phyloP scores from a whole-genome alignment of 2,329 filamentous ascomycete genomes.

The Neopestalotiopsis sp. region DNA sequence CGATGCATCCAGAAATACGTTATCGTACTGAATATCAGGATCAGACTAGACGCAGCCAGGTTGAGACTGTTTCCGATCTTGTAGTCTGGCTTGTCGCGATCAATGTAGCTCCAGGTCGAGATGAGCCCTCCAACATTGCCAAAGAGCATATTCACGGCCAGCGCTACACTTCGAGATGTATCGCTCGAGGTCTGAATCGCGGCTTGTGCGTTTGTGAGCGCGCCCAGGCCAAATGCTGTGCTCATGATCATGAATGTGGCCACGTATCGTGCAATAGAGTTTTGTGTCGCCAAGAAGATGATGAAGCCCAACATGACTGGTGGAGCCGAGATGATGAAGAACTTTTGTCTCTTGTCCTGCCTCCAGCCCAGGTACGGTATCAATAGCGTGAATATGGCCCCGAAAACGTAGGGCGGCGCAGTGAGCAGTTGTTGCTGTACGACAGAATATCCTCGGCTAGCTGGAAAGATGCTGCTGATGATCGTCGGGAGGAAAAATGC shows the following conservation, averaged over 20 bases:
- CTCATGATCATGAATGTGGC: conserved; percentile 73
- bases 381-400: conserved; percentile 68
- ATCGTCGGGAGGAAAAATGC: conserved; percentile 76
- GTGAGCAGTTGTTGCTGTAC: conserved; percentile 72
- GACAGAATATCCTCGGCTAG: conserved; percentile 43
- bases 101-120: conserved; percentile 68
- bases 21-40: conserved; percentile 52
- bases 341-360: conserved; percentile 62
- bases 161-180: conserved; percentile 69
- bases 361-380: conserved; percentile 67
- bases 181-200: conserved; percentile 75
- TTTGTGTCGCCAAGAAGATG: conserved; percentile 67
- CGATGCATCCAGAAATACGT: conserved; percentile 63
- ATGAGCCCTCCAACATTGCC: conserved; percentile 75
- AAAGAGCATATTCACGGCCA: conserved; percentile 72
- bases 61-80: conserved; percentile 75
- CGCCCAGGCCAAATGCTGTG: conserved; percentile 67
- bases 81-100: conserved; percentile 68
- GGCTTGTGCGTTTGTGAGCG: conserved; percentile 69
- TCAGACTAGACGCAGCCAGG: conserved; percentile 59
- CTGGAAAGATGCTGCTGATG: conserved; percentile 69
- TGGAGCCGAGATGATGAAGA: conserved; percentile 64
- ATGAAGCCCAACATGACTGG: conserved; percentile 72
- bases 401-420: conserved; percentile 73
- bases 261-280: conserved; percentile 64